Evolutionary conservation across 2,329 filamentous ascomycete species (phyloP).

Genomic region (Trichoderma arundinaceum): DNA sequence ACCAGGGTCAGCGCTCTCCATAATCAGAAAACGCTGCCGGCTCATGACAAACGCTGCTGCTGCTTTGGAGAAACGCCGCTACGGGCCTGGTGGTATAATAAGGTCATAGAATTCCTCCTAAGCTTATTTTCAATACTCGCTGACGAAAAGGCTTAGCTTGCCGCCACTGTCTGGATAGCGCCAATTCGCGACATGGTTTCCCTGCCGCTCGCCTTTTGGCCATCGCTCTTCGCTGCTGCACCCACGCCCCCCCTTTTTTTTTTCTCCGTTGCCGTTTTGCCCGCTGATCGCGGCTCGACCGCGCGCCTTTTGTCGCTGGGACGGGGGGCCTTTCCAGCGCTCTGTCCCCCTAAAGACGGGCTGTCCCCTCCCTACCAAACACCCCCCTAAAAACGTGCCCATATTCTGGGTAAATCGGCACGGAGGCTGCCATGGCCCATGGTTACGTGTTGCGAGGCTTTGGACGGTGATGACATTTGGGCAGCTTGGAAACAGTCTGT

Average conservation of each 20-base stretch:
- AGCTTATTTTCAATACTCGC: slow-evolving; percentile 32
- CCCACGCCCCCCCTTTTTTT: slow-evolving; percentile 10
- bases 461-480: not conserved
- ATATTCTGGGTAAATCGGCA: slow-evolving; percentile 36
- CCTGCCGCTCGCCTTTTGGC: not conserved
- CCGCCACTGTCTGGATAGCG: slow-evolving; percentile 25
- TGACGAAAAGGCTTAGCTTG: slow-evolving; percentile 30
- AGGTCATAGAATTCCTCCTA: slow-evolving; percentile 30
- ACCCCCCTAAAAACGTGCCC: slow-evolving; percentile 4
- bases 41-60: not conserved
- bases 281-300: slow-evolving; percentile 15
- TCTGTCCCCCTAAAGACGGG: too few species aligned
- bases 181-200: slow-evolving; percentile 9
- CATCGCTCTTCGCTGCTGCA: slow-evolving; percentile 4
- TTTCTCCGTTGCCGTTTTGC: slow-evolving; percentile 22
- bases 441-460: slow-evolving; percentile 24
- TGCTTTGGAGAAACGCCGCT: not conserved
- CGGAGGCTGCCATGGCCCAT: slow-evolving; percentile 8
- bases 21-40: not conserved
- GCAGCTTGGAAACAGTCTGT: too few species aligned
- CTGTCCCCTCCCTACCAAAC: not conserved
- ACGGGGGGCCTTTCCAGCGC: too few species aligned
- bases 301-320: slow-evolving; percentile 1
- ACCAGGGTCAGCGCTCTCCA: not conserved
- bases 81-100: slow-evolving; percentile 24